Evolutionary conservation across 2,329 filamentous ascomycete genomes (phyloP), one percentile per base, ranked within the genome.

Genomic region (Monosporascus ibericus): DNA sequence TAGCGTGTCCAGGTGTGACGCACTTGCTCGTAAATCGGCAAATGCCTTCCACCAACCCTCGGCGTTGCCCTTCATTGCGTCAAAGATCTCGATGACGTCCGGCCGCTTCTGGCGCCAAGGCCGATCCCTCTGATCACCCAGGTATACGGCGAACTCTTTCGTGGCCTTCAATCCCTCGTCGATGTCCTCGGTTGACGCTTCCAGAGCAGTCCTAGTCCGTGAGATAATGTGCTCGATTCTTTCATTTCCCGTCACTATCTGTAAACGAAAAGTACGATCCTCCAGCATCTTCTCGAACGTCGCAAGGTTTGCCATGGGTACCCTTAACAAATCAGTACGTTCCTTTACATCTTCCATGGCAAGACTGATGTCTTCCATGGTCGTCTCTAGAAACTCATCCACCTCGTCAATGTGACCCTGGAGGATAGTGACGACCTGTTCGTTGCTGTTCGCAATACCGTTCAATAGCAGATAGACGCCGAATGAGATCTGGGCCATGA

Each of bases 401-500:
- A 97, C 83, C 69, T 97, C 92, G 65, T 96, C 89, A 55, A 97
- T 94, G 68, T 97, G 92, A 15, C 83, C 85, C 65, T 96, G 90
- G 52, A 97, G 77, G 50, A 97, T 97, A 58, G 80, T 85, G 57
- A 96, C 86, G 14, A 96, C 92, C 66, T 95, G 89, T 36, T 84
- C 79, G 60, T 95, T 88, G 60, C 90, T 95, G 70, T 92, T 95
- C 50, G 94, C 92, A 68, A 95, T 82, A 55, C 86, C 85, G 63
- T 92, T 86, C 51, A 95, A 82, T 52, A 97, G 73, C 44, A 97
- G 76, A 68, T 96, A 92, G 38, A 97, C 86, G 20, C 94, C 92
- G 68, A 97, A 97, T 1, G 90, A 87, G 60, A 97, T 92, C 70
- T 97, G 92, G 17, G 92, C 86, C 65, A 95, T 82, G 48, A 96